Conservation (phyloP, 305 asterid species). For the Stenogyne calaminthoides region DNA sequence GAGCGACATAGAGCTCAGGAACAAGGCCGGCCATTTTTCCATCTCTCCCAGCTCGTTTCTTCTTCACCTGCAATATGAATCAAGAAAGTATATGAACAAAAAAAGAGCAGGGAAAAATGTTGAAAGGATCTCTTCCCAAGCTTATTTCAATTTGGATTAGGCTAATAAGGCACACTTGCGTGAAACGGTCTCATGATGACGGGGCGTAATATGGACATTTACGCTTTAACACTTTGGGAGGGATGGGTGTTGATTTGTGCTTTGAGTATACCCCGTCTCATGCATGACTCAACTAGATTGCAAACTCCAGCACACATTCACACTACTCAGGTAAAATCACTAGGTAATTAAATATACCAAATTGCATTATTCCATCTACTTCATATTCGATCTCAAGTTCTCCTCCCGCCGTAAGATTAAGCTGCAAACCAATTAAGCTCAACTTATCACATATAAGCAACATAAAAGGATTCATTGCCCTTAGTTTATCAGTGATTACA, state of each 20-base stretch:
- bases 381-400: constrained; percentile 81
- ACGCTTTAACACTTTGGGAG: too few relatives aligned
- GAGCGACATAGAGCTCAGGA: constrained; percentile 82
- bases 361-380: constrained; percentile 57
- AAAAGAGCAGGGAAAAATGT: too few relatives aligned
- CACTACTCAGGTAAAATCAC: neutral
- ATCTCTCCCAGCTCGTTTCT: constrained; percentile 81
- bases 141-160: too few relatives aligned
- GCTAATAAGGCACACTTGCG: too few relatives aligned
- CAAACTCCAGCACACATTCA: neutral
- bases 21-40: constrained; percentile 87
- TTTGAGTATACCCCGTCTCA: too few relatives aligned
- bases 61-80: constrained; percentile 61
- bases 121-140: too few relatives aligned
- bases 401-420: constrained; percentile 78
- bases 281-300: neutral
- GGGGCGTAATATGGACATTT: too few relatives aligned
- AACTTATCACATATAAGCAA: constrained; percentile 5
- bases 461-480: neutral
- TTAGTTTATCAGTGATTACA: neutral
- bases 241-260: too few relatives aligned
- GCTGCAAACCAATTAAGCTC: constrained; percentile 47
- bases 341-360: neutral
- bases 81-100: too few relatives aligned
- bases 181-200: too few relatives aligned